These are phyloP conservation scores for Beauveria scarabaeidicola DNA, from an alignment of 2,329 filamentous ascomycete genomes.

Conservation along the genomic window DNA sequence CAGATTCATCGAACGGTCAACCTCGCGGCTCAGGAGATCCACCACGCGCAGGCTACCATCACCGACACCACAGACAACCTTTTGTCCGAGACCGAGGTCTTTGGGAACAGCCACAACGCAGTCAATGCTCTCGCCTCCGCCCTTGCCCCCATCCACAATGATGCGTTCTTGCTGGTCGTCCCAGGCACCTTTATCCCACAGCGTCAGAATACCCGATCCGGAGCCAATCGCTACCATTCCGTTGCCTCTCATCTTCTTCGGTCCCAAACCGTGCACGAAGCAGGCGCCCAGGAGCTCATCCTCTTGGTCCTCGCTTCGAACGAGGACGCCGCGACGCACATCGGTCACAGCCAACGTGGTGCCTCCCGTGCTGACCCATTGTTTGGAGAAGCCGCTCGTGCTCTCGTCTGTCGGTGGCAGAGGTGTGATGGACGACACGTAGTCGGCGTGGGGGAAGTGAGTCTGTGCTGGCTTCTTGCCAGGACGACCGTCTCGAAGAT, in stretches of 20 bases:
- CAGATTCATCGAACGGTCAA: conserved; percentile 52
- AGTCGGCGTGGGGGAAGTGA: conserved; percentile 83
- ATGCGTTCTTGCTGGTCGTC: conserved; percentile 91
- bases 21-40: conserved; percentile 63
- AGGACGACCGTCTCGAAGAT: conserved; percentile 59
- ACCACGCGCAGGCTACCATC: conserved; percentile 75
- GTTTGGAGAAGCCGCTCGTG: conserved; percentile 83
- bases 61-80: conserved; percentile 71
- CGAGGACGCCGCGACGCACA: conserved; percentile 73
- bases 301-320: conserved; percentile 88
- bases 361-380: conserved; percentile 90
- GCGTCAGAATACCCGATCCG: conserved; percentile 70
- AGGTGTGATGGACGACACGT: conserved; percentile 79
- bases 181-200: conserved; percentile 94
- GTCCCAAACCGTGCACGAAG: conserved; percentile 68
- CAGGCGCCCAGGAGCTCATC: conserved; percentile 80
- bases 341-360: conserved; percentile 88
- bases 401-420: conserved; percentile 72
- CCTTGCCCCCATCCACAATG: conserved; percentile 56
- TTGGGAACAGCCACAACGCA: conserved; percentile 65
- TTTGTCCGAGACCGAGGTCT: conserved; percentile 60
- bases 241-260: conserved; percentile 55
- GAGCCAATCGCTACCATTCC: conserved; percentile 70
- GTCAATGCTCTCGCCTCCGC: conserved; percentile 71
- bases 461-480: conserved; percentile 63